Conservation (phyloP, 2,329 filamentous ascomycete genomes). For the Paecilomyces variotii region DNA sequence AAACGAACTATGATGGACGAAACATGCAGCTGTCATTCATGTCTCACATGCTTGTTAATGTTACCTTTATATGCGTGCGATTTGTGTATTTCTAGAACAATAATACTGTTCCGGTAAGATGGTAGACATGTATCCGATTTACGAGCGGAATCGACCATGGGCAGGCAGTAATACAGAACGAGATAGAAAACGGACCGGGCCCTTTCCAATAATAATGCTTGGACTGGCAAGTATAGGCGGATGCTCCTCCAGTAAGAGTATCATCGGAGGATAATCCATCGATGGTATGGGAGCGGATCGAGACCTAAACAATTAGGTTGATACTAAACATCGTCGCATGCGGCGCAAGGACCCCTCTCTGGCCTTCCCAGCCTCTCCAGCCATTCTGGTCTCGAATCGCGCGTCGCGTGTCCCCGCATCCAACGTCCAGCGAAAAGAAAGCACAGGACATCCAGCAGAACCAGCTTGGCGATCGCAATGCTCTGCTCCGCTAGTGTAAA, state of each 20-base stretch:
- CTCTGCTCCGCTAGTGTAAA: neutral
- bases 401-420: slow-evolving; percentile 17
- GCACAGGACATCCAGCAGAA: slow-evolving; percentile 1
- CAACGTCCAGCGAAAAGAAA: slow-evolving; percentile 8
- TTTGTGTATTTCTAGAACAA: neutral
- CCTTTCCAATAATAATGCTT: neutral
- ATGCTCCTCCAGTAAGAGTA: neutral
- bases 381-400: neutral
- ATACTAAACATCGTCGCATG: neutral
- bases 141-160: neutral
- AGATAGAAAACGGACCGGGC: neutral
- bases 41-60: neutral
- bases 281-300: neutral
- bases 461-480: neutral
- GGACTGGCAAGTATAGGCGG: neutral
- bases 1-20: neutral
- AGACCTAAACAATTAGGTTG: neutral
- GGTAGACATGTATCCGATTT: no score
- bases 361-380: neutral
- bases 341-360: slow-evolving; percentile 5
- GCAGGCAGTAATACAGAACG: neutral
- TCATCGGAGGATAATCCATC: neutral
- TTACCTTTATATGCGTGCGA: neutral
- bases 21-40: neutral
- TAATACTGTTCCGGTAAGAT: no score